Conservation (phyloP, 345 rosid species). For the Pugionium dolabratum region DNA sequence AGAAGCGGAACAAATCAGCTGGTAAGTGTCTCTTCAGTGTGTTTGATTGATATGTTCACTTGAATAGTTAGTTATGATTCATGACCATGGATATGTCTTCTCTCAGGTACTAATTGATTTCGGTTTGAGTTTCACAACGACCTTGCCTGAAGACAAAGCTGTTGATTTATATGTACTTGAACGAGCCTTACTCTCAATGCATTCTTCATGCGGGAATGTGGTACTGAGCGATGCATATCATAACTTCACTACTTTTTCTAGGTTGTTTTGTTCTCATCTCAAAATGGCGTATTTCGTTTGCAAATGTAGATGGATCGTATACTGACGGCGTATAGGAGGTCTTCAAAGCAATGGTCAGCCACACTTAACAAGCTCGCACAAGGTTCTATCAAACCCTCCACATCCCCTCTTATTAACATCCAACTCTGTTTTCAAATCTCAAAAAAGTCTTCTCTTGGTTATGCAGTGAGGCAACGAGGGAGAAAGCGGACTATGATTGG, state of each 20-base stretch:
- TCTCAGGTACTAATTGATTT: conserved; percentile 85
- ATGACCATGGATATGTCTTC: conserved; percentile 25
- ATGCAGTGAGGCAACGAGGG: conserved; percentile 82
- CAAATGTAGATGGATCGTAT: conserved; percentile 75
- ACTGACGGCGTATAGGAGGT: conserved; percentile 75
- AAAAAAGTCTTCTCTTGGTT: conserved; percentile 21
- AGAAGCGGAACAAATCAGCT: conserved; percentile 62
- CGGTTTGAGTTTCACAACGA: conserved; percentile 91
- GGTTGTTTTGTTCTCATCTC: background rate
- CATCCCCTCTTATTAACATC: background rate
- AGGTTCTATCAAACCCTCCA: conserved; percentile 48
- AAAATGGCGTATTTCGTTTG: background rate
- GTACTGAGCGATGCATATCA: conserved; percentile 43
- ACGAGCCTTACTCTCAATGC: conserved; percentile 91
- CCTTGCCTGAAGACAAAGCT: conserved; percentile 93
- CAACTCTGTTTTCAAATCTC: conserved; percentile 1
- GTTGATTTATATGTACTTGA: conserved; percentile 95
- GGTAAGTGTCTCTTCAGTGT: conserved; percentile 41
- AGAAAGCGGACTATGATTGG: conserved; percentile 96
- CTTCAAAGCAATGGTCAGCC: conserved; percentile 97
- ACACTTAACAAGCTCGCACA: conserved; percentile 92
- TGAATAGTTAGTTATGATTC: conserved; percentile 13
- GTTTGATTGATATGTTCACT: conserved; percentile 1
- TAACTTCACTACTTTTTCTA: background rate
- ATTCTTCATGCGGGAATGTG: conserved; percentile 97